Base-by-base conservation (phyloP, 2,329 filamentous ascomycete species). In the Orbilia ellipsospora region DNA sequence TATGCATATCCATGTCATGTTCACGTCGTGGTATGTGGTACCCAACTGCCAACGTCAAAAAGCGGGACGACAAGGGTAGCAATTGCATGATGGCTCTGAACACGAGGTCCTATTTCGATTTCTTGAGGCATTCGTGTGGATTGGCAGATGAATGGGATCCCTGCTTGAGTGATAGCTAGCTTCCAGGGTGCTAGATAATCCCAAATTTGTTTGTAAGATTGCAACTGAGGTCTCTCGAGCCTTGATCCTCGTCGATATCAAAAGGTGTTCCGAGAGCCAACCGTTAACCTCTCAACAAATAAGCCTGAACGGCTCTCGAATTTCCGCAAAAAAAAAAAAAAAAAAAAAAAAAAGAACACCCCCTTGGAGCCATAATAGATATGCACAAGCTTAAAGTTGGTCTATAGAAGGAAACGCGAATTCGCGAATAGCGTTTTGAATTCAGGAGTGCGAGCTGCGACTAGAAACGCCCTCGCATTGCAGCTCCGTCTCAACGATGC, bases 231-330 rank as follows among this genome's bases (percentile, higher is more conserved):
- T 61, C 56, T 51, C 62, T 67, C 36, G 28, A 73, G 69, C 69
- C 69, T 73, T 73, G 69, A 73, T 73, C 69, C 69, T 73, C 69
- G 48, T 67, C 62, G 69, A 73, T 66, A 73, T 66, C 61, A 73
- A 56, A 61, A 31, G 31, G 48, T 26, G 50, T 23, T 72, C 36
- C 2, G 26, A 52, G 26, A 56, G 55, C 15, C 26, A 48, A 52
- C 16, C 3, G 20, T 52, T 52, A 18, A 13, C 61, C 50, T 50
- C 52, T 42, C 59, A 64, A 44, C 23, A 64, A 60, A 51, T 59
- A 73, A 73, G 56, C 56, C 64, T 18, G 16, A 23, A 45, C 55
- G 56, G 48, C 23, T 44, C 31, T 67, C 50, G 61, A 61, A 55
- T 67, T 67, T 66, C 62, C 56, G 62, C 48, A 23, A 36, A 23